Evolutionary conservation across 192 early-diverging fungal species (phyloP), one percentile per base, ranked within the genome.

Genomic region (Coemansia sp.): DNA sequence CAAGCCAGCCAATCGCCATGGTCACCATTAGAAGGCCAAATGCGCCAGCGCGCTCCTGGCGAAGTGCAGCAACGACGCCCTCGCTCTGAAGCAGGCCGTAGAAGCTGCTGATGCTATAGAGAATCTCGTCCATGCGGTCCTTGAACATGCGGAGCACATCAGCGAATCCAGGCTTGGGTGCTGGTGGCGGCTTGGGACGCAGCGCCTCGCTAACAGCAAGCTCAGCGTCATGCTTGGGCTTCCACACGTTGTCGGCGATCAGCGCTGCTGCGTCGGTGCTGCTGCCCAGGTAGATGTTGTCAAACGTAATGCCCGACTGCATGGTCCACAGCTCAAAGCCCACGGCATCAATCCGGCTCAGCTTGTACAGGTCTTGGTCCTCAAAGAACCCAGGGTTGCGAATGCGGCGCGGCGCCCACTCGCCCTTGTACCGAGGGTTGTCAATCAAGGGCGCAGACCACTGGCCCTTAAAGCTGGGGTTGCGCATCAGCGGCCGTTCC

Each of bases 311-410:
- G 29, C 86, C 83, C 60, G 90, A 79, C 82, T 94, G 92, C 92
- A 97, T 96, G 43, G 92, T 94, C 94, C 94, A 97, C 64, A 97
- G 79, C 79, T 97, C 95, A 65, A 96, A 94, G 10, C 95, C 95
- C 64, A 95, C 82, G 32, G 89, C 93, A 60, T 60, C 84, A 62
- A 96, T 94, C 65, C 87, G 87, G 39, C 87, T 87, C 61, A 96
- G 89, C 79, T 92, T 90, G 71, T 90, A 87, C 20, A 91, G 91
- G 42, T 77, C 71, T 57, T 79, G 74, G 69, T 97, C 95, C 71
- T 95, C 93, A 75, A 90, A 94, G 74, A 85, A 97, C 32, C 80
- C 79, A 0, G 95, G 94, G 83, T 97, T 97, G 72, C 81, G 60
- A 53, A 97, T 95, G 85, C 90, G 90, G 61, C 89, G 85, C 6